Evolutionary conservation across 805 yeast species (phyloP).

Genomic region (Yueomyces sinensis): DNA sequence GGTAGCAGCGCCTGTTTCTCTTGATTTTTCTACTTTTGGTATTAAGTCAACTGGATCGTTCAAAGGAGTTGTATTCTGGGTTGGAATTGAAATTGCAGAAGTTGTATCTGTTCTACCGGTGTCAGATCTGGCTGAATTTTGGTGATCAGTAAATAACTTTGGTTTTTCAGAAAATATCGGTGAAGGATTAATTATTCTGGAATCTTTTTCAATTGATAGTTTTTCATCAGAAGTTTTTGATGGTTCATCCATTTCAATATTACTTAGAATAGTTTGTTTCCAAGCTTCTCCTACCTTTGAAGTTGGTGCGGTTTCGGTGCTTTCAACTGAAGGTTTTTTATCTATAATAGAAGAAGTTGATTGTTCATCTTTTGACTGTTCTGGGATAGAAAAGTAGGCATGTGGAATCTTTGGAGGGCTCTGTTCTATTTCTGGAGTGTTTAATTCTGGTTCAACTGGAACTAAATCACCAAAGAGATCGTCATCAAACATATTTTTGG

Average conservation of each 20-base stretch:
- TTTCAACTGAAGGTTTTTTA: background rate
- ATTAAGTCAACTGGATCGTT: background rate
- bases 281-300: too few species aligned
- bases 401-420: background rate
- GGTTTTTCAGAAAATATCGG: background rate
- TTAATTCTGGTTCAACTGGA: constrained; percentile 1
- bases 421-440: too few species aligned
- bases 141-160: background rate
- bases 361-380: background rate
- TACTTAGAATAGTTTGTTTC: too few species aligned
- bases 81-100: background rate
- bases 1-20: background rate
- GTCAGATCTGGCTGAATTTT: background rate
- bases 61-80: background rate
- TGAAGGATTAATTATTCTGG: background rate
- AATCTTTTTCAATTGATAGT: background rate
- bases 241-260: too few species aligned
- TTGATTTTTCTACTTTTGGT: background rate
- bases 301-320: background rate
- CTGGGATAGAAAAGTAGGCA: background rate
- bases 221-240: background rate
- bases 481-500: constrained; percentile 13
- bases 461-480: constrained; percentile 20
- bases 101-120: background rate
- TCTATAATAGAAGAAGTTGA: too few species aligned